Evolutionary conservation across 805 yeast species (phyloP).

Genomic region (Clavispora asparagi): DNA sequence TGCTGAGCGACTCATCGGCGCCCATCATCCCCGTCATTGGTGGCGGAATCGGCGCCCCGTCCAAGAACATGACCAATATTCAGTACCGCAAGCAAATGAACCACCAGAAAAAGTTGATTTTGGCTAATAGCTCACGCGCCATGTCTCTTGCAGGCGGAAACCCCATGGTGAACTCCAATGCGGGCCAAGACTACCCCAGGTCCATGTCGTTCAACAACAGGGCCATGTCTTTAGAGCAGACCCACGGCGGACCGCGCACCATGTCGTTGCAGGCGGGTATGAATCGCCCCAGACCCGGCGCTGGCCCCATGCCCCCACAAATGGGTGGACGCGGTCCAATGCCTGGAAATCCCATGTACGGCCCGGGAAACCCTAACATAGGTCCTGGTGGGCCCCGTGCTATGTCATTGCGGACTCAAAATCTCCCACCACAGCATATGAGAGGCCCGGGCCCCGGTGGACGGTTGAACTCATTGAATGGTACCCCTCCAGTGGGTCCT

Average conservation of each 20-base stretch:
- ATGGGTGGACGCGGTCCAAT: background rate
- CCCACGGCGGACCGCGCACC: slow-evolving; percentile 33
- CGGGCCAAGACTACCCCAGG: slow-evolving; percentile 20
- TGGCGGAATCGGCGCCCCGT: slow-evolving; percentile 14
- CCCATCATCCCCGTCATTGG: slow-evolving; percentile 73
- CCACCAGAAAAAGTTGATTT: slow-evolving; percentile 56
- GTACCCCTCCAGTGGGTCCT: background rate
- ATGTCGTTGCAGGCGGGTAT: slow-evolving; percentile 36
- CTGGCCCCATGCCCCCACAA: background rate
- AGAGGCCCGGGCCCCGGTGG: slow-evolving; percentile 6
- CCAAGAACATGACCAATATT: slow-evolving; percentile 39
- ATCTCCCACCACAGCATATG: background rate
- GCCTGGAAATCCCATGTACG: background rate
- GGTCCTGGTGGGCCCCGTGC: slow-evolving; percentile 2
- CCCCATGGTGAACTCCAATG: slow-evolving; percentile 20
- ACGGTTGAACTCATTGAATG: slow-evolving; percentile 11
- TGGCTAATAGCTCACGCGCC: slow-evolving; percentile 43
- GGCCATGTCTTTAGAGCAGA: slow-evolving; percentile 17
- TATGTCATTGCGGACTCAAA: background rate
- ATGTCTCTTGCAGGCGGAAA: slow-evolving; percentile 34
- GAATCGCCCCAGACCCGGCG: slow-evolving; percentile 3
- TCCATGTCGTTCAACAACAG: slow-evolving; percentile 27
- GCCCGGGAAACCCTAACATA: background rate
- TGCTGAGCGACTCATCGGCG: slow-evolving; percentile 46
- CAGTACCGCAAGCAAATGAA: slow-evolving; percentile 69